phyloP scores from a whole-genome alignment of 345 rosid genomes.

The Salix viminalis region DNA sequence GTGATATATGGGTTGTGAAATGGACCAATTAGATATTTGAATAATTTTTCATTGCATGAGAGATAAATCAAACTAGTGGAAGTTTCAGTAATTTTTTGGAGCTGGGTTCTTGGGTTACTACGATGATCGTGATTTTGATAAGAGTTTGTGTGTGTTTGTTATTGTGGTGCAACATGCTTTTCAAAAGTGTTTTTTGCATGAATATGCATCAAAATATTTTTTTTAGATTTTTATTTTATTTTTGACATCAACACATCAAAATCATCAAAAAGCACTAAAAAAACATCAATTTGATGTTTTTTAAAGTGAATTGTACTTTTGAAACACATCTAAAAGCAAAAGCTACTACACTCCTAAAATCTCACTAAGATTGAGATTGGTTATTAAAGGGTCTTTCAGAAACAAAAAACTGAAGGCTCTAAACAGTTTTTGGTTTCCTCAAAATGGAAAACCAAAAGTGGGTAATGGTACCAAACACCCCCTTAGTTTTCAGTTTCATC shows the following conservation, averaged over 20 bases:
- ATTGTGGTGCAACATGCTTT: too few species aligned
- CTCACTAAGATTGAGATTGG: neutral
- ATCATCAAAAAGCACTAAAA: too few species aligned
- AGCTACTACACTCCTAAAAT: too few species aligned
- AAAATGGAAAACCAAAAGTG: neutral
- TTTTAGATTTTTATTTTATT: too few species aligned
- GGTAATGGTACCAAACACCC: neutral
- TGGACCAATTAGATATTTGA: neutral
- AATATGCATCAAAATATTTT: too few species aligned
- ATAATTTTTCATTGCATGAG: too few species aligned
- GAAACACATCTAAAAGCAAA: too few species aligned
- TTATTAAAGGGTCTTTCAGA: too few species aligned
- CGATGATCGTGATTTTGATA: neutral
- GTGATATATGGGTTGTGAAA: neutral
- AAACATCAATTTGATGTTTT: too few species aligned
- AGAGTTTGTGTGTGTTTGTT: neutral
- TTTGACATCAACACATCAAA: too few species aligned
- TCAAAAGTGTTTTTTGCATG: too few species aligned
- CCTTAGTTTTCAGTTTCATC: neutral
- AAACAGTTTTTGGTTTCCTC: neutral
- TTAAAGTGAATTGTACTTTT: too few species aligned
- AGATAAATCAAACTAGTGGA: neutral
- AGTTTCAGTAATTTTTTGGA: neutral
- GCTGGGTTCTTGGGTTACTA: neutral
- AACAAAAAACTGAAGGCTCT: neutral